Percentiles rank a stretch among this genome's conserved stretches.
These are phyloP conservation scores for Lactifluus hygrophoroides DNA, from an alignment of 768 basidiomycete species.

Conservation along the genomic window DNA sequence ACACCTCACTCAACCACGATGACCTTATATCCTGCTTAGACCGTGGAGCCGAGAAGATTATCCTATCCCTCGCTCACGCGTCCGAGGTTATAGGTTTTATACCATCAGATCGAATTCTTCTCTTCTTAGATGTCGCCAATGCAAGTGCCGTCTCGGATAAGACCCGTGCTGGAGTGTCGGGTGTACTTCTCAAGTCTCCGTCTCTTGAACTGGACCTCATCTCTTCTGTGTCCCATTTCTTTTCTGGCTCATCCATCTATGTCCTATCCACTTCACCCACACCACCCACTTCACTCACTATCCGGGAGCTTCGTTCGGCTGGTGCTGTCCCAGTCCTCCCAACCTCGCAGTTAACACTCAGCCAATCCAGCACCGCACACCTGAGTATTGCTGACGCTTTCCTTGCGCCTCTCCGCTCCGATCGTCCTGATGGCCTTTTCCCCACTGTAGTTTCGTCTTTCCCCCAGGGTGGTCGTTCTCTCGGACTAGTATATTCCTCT, in stretches of 20 bases:
- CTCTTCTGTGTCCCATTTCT: conserved; percentile 69
- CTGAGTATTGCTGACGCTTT: conserved; percentile 81
- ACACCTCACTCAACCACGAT: conserved; percentile 39
- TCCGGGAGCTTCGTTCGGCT: conserved; percentile 50
- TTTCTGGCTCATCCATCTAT: conserved; percentile 51
- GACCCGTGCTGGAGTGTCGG: conserved; percentile 63
- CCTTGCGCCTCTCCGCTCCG: conserved; percentile 71
- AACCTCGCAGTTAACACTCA: conserved; percentile 57
- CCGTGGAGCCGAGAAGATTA: conserved; percentile 69
- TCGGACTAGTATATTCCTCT: conserved; percentile 96
- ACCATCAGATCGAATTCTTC: conserved; percentile 61
- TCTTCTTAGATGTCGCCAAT: conserved; percentile 68
- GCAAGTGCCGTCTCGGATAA: conserved; percentile 69
- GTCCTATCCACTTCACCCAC: conserved; percentile 44
- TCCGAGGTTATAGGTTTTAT: conserved; percentile 60
- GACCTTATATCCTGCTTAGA: conserved; percentile 62
- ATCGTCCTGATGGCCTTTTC: conserved; percentile 87
- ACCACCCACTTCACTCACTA: conserved; percentile 48
- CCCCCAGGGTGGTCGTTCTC: conserved; percentile 55
- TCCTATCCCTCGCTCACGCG: conserved; percentile 59
- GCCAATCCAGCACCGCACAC: conserved; percentile 41
- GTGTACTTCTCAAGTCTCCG: conserved; percentile 70
- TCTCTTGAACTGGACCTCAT: conserved; percentile 69
- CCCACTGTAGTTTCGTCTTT: conserved; percentile 82
- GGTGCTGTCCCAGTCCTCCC: conserved; percentile 66